These are phyloP conservation scores for Aquilaria yunnanensis DNA, from an alignment of 345 rosid species.

Conservation along the genomic window DNA sequence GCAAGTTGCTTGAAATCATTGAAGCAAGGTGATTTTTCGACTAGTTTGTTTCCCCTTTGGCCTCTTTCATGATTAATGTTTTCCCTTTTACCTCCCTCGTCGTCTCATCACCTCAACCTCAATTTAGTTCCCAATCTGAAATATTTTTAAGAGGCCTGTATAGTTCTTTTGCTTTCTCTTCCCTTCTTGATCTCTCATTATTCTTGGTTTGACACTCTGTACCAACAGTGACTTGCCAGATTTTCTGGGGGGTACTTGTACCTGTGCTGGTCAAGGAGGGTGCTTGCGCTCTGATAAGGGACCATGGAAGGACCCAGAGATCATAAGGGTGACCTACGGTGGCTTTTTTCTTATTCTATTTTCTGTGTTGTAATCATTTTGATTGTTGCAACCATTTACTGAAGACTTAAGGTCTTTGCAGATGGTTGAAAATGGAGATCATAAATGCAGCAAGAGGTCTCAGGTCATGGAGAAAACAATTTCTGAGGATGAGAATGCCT, in stretches of 20 bases:
- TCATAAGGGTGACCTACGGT: constrained; percentile 47
- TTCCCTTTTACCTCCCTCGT: neutral
- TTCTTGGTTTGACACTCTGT: constrained; percentile 9
- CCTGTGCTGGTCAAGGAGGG: constrained; percentile 80
- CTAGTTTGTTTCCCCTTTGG: neutral
- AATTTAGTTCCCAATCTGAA: neutral
- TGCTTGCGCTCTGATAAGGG: constrained; percentile 96
- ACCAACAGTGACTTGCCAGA: constrained; percentile 73
- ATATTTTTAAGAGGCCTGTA: constrained; percentile 2
- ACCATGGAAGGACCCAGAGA: constrained; percentile 77
- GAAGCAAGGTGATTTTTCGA: constrained; percentile 51
- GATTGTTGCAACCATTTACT: neutral
- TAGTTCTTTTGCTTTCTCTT: neutral
- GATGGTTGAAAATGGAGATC: constrained; percentile 73
- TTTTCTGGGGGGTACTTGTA: constrained; percentile 88
- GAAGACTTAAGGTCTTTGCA: constrained; percentile 21
- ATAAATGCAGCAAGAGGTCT: constrained; percentile 44
- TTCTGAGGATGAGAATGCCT: constrained; percentile 32
- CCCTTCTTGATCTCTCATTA: neutral
- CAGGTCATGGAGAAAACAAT: constrained; percentile 39
- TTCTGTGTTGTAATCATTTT: neutral
- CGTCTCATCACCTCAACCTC: neutral
- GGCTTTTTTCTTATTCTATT: constrained; percentile 1
- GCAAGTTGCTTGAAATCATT: constrained; percentile 90
- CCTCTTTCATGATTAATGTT: neutral